Percentiles rank a stretch among this genome's conserved stretches.
Conservation (phyloP, 495 filamentous ascomycete species). For the Aspergillus ostianus region DNA sequence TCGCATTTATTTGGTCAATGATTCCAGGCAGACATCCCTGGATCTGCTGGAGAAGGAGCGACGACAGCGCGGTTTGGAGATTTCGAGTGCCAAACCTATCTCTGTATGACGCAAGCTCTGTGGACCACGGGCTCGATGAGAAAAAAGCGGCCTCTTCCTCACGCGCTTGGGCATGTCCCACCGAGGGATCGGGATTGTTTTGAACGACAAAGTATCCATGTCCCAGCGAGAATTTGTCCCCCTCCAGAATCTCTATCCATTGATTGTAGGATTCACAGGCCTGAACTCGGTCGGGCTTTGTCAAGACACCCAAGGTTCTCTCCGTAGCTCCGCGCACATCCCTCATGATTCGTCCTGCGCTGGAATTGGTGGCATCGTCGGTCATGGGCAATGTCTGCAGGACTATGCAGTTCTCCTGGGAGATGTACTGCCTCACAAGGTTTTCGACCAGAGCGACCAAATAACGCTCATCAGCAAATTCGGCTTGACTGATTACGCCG, state of each 20-base stretch:
- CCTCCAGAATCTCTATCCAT: conserved; percentile 59
- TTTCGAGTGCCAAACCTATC: conserved; percentile 58
- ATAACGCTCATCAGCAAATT: conserved; percentile 59
- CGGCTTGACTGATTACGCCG: conserved; percentile 68
- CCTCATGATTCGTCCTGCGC: conserved; percentile 61
- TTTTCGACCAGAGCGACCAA: conserved; percentile 66
- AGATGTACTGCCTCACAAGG: conserved; percentile 65
- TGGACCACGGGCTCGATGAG: conserved; percentile 43
- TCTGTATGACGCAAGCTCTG: conserved; percentile 42
- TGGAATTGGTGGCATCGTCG: conserved; percentile 67
- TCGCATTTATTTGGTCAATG: conserved; percentile 53
- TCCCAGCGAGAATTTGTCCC: conserved; percentile 52
- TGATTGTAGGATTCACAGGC: conserved; percentile 43
- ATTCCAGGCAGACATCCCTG: conserved; percentile 58
- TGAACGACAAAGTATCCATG: conserved; percentile 67
- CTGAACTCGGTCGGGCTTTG: conserved; percentile 72
- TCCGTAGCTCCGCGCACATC: conserved; percentile 51
- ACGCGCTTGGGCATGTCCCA: conserved; percentile 53
- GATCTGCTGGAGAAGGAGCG: conserved; percentile 56
- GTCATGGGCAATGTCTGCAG: conserved; percentile 75
- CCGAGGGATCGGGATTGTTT: conserved; percentile 49
- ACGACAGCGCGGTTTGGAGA: conserved; percentile 54
- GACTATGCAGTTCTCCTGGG: conserved; percentile 63
- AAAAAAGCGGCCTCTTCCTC: conserved; percentile 63
- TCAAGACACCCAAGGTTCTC: conserved; percentile 73